Percentiles rank a stretch among this genome's conserved stretches.
phyloP scores from a whole-genome alignment of 2,329 filamentous ascomycete species.

The Colletotrichum sp. region DNA sequence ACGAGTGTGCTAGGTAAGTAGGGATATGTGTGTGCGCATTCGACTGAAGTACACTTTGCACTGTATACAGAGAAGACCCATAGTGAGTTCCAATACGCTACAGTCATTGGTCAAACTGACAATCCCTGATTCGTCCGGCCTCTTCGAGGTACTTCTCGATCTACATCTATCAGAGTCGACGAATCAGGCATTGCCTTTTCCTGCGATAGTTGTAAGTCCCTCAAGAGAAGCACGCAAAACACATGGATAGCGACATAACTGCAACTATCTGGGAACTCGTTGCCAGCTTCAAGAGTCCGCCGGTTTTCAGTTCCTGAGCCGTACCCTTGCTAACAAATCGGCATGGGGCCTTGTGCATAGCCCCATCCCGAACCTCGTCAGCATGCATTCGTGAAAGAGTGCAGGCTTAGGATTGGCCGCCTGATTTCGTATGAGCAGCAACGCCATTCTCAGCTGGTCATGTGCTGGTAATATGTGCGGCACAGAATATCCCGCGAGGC shows the following conservation, averaged over 20 bases:
- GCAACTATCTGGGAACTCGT: too few relatives aligned
- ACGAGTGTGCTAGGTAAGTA: too few relatives aligned
- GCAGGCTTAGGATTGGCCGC: not conserved
- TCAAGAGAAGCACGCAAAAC: not conserved
- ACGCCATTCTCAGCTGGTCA: not conserved
- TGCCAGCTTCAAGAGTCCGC: not conserved
- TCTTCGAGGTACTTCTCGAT: not conserved
- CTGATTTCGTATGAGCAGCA: not conserved
- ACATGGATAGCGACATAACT: not conserved
- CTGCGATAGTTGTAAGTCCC: not conserved
- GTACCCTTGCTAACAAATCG: not conserved
- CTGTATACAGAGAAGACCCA: not conserved
- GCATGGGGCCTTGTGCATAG: not conserved
- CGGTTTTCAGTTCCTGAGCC: rapidly evolving
- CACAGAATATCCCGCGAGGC: not conserved
- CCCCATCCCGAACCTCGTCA: not conserved
- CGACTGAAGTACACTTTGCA: not conserved
- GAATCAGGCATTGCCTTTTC: not conserved
- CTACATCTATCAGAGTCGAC: rapidly evolving
- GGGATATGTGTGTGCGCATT: too few relatives aligned
- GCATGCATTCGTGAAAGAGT: not conserved
- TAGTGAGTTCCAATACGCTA: not conserved
- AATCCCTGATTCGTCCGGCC: not conserved
- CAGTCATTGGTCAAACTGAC: not conserved
- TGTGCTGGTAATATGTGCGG: not conserved